These are phyloP conservation scores for Pueraria montana DNA, from an alignment of 306 rosid genomes.

Conservation along the genomic window DNA sequence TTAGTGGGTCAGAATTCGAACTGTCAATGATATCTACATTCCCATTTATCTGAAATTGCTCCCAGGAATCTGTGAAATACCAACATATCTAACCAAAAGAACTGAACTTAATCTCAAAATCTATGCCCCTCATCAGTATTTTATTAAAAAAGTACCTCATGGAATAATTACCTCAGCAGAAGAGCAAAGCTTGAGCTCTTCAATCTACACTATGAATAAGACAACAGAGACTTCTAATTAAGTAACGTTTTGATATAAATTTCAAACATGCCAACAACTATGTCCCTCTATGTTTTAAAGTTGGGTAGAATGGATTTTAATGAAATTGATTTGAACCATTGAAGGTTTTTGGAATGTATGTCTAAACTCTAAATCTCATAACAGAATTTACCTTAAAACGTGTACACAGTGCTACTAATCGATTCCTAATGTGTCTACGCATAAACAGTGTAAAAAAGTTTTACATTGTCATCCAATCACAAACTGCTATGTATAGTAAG, in stretches of 20 bases:
- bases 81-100: conserved; percentile 78
- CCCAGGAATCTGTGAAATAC: conserved; percentile 97
- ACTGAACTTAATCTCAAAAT: conserved; percentile 33
- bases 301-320: background rate
- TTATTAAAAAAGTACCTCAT: conserved; percentile 6
- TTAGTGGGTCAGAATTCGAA: conserved; percentile 61
- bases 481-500: too few relatives aligned
- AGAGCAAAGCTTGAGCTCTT: conserved; percentile 87
- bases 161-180: conserved; percentile 76
- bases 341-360: background rate
- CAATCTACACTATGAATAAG: conserved; percentile 65
- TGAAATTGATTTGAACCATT: background rate
- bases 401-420: background rate
- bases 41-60: conserved; percentile 92
- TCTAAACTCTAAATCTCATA: background rate
- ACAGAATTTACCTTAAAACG: background rate
- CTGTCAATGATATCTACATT: conserved; percentile 72
- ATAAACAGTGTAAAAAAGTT: too few relatives aligned
- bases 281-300: background rate
- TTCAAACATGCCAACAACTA: conserved; percentile 27
- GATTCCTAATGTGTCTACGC: background rate
- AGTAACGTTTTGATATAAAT: conserved; percentile 24
- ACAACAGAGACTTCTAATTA: conserved; percentile 30
- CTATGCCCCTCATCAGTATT: background rate
- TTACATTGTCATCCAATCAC: too few relatives aligned